Evolutionary conservation across 345 rosid species (phyloP), one percentile per base, ranked within the genome.

Genomic region (Moricandia moricandioides): DNA sequence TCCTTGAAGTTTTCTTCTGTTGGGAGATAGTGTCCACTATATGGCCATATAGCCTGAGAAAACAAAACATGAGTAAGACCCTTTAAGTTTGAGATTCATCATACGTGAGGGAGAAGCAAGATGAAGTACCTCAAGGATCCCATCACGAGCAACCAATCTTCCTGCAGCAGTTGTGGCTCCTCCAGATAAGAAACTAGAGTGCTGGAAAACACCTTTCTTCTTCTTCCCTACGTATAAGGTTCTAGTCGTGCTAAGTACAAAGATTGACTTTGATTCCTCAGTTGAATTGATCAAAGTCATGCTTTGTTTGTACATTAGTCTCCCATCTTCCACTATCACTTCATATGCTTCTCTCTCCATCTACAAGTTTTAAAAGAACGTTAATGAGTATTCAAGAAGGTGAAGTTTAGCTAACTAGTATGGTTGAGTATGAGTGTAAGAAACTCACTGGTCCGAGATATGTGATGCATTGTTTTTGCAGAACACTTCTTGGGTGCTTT

Each of bases 11-110:
- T 85, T 61, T 88, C 93, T 79, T 87, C 88, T 13, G 91, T 78
- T 68, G 89, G 91, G 66, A 83, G 88, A 74, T 88, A 88, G 70
- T 87, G 93, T 57, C 93, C 93, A 71, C 93, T 88, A 43, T 88
- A 88, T 47, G 93, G 84, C 91, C 89, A 88, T 67, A 85, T 73
- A 67, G 89, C 91, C 90, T 86, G 65, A 56, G 57, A 33, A 67
- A 55, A 31, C 9, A 76, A 5, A 61, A 27, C 1, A 4, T 56
- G n/a, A 30, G 8, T 43, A n/a, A 68, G 30, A 64, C 13, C 39
- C 60, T 18, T 70, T 69, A 30, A 62, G 67, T 65, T 21, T 24
- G n/a, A 65, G 67, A 24, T 11, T 33, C 1, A 8, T 69, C 52
- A 70, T 5, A 31, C 4, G 2, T 1, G 18, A 37, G 13, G 31